A percentile compares a stretch with the other conserved stretches of the same genome.
These are phyloP conservation scores for Phaffomyces thermotolerans DNA, from an alignment of 805 yeast species.

Conservation along the genomic window DNA sequence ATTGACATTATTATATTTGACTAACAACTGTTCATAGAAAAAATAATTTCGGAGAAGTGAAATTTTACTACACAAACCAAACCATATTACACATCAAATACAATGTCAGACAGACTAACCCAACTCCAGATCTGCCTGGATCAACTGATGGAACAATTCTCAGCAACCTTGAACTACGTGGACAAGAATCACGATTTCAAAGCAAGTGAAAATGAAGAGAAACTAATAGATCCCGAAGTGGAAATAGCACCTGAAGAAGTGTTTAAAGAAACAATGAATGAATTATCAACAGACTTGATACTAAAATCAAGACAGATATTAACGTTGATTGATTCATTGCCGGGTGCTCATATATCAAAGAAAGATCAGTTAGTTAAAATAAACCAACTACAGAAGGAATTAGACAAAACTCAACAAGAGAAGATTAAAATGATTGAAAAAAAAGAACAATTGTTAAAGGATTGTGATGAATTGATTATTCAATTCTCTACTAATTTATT, in stretches of 20 bases:
- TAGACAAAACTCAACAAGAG: slow-evolving; percentile 51
- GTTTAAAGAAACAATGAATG: slow-evolving; percentile 47
- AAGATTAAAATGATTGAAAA: slow-evolving; percentile 50
- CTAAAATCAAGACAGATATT: slow-evolving; percentile 81
- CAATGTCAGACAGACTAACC: slow-evolving; percentile 80
- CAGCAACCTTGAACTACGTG: slow-evolving; percentile 70
- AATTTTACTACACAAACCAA: too few relatives aligned
- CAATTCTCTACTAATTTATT: slow-evolving; percentile 35
- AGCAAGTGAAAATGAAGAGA: slow-evolving; percentile 43
- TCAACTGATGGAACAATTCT: slow-evolving; percentile 68
- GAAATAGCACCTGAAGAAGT: slow-evolving; percentile 42
- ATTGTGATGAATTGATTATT: slow-evolving; percentile 61
- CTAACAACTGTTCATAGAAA: too few relatives aligned
- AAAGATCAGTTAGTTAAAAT: slow-evolving; percentile 64
- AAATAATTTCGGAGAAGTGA: too few relatives aligned
- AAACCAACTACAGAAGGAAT: slow-evolving; percentile 51
- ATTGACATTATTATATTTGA: not conserved
- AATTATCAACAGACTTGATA: slow-evolving; percentile 77
- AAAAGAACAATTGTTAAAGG: slow-evolving; percentile 54
- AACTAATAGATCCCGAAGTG: slow-evolving; percentile 57
- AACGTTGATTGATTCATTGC: slow-evolving; percentile 78
- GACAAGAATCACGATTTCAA: slow-evolving; percentile 67
- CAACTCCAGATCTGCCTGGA: slow-evolving; percentile 87
- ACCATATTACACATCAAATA: not conserved
- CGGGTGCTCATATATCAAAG: slow-evolving; percentile 86